Evolutionary conservation across 495 filamentous ascomycete species (phyloP).

Genomic region (Wilcoxina mikolae): DNA sequence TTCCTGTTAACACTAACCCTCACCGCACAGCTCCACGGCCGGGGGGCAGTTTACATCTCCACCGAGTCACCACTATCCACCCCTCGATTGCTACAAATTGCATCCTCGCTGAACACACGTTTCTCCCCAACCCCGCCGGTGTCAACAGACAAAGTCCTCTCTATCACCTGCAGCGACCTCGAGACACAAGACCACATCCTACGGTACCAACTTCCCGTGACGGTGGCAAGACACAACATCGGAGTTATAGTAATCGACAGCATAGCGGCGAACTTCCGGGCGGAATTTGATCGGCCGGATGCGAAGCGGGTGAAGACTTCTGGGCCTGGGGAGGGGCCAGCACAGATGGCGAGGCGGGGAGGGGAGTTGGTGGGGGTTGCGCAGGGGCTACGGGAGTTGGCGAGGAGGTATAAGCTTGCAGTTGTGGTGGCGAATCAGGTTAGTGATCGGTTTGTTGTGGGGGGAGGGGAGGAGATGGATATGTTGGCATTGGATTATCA

Average conservation of each 20-base stretch:
- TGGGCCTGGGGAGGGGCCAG: slow-evolving; percentile 1
- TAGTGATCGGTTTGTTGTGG: slow-evolving; percentile 56
- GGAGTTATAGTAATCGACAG: slow-evolving; percentile 78
- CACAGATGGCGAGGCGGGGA: slow-evolving; percentile 17
- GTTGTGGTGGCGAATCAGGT: slow-evolving; percentile 93
- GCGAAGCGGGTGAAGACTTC: slow-evolving; percentile 8
- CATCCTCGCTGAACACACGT: slow-evolving; percentile 50
- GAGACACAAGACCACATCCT: slow-evolving; percentile 94
- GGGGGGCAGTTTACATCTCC: slow-evolving; percentile 76
- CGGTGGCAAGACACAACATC: slow-evolving; percentile 56
- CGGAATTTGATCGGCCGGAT: slow-evolving; percentile 55
- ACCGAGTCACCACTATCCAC: slow-evolving; percentile 80
- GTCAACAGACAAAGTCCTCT: slow-evolving; percentile 44
- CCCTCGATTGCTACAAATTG: slow-evolving; percentile 60
- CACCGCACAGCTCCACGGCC: slow-evolving; percentile 55
- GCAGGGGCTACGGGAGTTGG: slow-evolving; percentile 53
- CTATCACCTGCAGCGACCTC: slow-evolving; percentile 75
- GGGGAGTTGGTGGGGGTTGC: slow-evolving; percentile 60
- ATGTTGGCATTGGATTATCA: slow-evolving; percentile 56
- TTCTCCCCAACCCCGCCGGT: slow-evolving; percentile 27
- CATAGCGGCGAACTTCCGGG: slow-evolving; percentile 86
- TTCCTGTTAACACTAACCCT: slow-evolving; percentile 73
- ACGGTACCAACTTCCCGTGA: slow-evolving; percentile 74
- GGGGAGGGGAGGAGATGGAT: slow-evolving; percentile 1
- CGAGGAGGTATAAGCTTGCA: slow-evolving; percentile 55